phyloP scores from a whole-genome alignment of 768 basidiomycete species.

The Tricholoma flavovirens region DNA sequence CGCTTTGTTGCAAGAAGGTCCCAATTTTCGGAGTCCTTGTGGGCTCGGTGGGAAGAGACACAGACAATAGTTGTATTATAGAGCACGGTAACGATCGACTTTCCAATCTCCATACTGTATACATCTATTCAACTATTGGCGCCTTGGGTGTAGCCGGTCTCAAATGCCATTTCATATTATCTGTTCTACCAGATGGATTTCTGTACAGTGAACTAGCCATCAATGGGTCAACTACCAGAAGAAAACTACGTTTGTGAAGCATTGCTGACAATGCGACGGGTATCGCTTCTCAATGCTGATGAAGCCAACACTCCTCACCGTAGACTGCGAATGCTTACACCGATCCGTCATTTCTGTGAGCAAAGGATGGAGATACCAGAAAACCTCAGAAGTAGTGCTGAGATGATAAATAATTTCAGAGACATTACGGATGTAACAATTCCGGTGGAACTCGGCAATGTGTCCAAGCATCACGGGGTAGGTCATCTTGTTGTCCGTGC shows the following conservation, averaged over 20 bases:
- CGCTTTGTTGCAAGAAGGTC: constrained; percentile 15
- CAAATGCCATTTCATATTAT: constrained; percentile 10
- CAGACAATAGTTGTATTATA: constrained; percentile 12
- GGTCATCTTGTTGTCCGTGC: not conserved
- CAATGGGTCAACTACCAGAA: not conserved
- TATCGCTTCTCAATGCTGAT: not conserved
- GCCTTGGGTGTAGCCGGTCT: constrained; percentile 13
- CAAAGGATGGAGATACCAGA: not conserved
- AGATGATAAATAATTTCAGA: not conserved
- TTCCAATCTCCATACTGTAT: constrained; percentile 18
- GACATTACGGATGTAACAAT: not conserved
- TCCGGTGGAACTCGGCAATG: not conserved
- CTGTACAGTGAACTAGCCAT: not conserved
- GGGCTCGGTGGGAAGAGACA: constrained; percentile 14
- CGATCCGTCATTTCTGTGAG: not conserved
- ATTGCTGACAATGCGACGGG: constrained; percentile 1
- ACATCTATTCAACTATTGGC: constrained; percentile 17
- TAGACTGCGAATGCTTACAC: not conserved
- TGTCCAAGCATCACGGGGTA: not conserved
- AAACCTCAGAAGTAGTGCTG: not conserved
- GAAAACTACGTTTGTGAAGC: not conserved
- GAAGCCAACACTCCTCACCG: too few relatives aligned
- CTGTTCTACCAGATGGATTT: constrained; percentile 16
- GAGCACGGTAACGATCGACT: constrained; percentile 14
- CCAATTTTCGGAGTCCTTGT: constrained; percentile 14